Percentiles rank a stretch among this genome's conserved stretches.
phyloP scores from a whole-genome alignment of 208 protist species.

The Wallacemonas sp. region DNA sequence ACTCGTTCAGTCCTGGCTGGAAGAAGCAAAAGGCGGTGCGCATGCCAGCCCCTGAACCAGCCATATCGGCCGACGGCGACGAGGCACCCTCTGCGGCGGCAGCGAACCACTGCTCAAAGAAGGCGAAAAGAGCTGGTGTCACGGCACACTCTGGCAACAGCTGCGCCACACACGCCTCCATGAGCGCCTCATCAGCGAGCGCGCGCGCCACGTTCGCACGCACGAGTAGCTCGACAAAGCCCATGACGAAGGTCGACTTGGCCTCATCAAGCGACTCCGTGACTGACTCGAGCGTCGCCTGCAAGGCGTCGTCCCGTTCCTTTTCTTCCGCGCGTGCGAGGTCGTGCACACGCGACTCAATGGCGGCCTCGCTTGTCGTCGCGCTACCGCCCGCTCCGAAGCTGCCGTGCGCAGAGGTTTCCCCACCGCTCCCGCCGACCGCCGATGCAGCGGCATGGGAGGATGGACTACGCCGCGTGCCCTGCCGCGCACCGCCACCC shows the following conservation, averaged over 20 bases:
- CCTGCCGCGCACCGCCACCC: background rate
- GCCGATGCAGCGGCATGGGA: background rate
- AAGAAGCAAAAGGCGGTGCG: conserved; percentile 26
- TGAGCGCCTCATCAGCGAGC: conserved; percentile 55
- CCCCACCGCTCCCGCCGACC: no score
- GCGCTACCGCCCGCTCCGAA: background rate
- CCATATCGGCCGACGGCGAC: background rate
- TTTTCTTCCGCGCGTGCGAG: background rate
- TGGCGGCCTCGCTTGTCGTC: background rate
- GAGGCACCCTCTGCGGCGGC: background rate
- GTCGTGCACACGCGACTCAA: background rate
- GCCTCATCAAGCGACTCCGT: conserved; percentile 58
- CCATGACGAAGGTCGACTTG: conserved; percentile 58
- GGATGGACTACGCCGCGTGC: background rate
- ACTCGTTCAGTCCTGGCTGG: conserved; percentile 68
- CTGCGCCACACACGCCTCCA: conserved; percentile 47
- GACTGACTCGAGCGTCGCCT: conserved; percentile 1
- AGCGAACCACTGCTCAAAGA: conserved; percentile 46
- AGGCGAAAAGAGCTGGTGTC: conserved; percentile 39
- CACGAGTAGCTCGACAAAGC: conserved; percentile 67
- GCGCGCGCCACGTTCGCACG: conserved; percentile 33
- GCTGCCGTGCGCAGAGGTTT: background rate
- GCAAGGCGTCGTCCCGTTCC: background rate
- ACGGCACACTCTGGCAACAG: conserved; percentile 65
- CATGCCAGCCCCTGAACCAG: background rate